Evolutionary conservation across 257 asterid genomes (phyloP), one percentile per base, ranked within the genome.

Genomic region (Plectranthus barbatus): DNA sequence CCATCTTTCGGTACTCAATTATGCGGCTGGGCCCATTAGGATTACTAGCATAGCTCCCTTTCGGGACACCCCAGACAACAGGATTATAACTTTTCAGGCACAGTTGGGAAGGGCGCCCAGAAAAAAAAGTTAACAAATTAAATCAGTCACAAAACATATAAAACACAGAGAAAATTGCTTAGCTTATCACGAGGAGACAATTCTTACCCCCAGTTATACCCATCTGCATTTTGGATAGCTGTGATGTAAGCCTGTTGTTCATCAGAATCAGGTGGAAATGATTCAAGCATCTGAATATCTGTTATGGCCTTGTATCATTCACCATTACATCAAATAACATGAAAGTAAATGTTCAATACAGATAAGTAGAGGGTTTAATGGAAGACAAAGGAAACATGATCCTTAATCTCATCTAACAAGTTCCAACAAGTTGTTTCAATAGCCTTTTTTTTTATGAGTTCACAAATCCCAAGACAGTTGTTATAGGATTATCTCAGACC

Each of bases 41-140:
- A 66, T 86, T 76, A 73, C 80, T 80, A 13, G 95, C 84, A 70
- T 86, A 91, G 82, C 98, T 88, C 79, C 98, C 98, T 79, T 91
- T 88, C 15, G 98, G 98, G 46, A 91, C 97, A 63, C 97, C 95
- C 95, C 95, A 91, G 23, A 91, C 85, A 68, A 88, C 91, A 72
- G 98, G 98, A 52, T 91, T 86, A 79, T 91, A 91, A 52, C 97
- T 91, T 78, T 78, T 66, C 70, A 75, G 48, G 64, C 64, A 70
- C 45, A 48, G 65, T 37, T 31, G 55, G 37, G 26, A 57, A 57
- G 66, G 70, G 58, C 64, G 45, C 8, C 62, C 67, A 62, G 52
- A 62, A 71, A 77, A 24, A 21, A 56, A 33, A 39, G 41, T 20
- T 60, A 37, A 31, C 51, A 64, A 53, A 15, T 11, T 13, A 49